These are phyloP conservation scores for Ceratocystis destructans DNA, from an alignment of 2,329 filamentous ascomycete species.

Conservation along the genomic window DNA sequence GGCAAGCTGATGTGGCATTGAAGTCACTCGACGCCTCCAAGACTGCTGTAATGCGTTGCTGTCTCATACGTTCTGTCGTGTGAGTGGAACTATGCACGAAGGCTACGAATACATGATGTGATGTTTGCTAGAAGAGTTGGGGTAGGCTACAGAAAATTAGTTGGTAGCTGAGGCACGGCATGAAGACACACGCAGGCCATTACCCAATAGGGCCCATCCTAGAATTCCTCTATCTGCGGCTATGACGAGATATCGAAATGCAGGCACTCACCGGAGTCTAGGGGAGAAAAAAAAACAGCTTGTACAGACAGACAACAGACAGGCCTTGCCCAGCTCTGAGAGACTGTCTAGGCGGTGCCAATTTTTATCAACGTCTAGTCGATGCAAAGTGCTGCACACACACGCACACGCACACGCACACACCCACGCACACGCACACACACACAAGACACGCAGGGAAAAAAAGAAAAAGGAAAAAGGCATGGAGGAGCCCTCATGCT, in stretches of 20 bases:
- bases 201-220: neutral
- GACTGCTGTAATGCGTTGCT: neutral
- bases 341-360: neutral
- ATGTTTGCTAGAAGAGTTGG: neutral
- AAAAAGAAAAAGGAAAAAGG: neutral
- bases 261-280: neutral
- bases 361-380: neutral
- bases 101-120: neutral
- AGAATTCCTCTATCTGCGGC: neutral
- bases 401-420: too few species aligned
- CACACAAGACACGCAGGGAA: neutral
- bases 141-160: neutral
- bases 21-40: neutral
- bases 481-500: neutral
- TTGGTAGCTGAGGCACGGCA: neutral
- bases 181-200: conserved; percentile 3
- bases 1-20: neutral
- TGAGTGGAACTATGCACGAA: neutral
- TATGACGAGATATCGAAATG: neutral
- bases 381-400: neutral
- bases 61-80: neutral
- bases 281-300: neutral
- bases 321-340: too few species aligned
- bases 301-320: neutral
- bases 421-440: too few species aligned